Evolutionary conservation across 2,329 filamentous ascomycete species (phyloP), one percentile per base, ranked within the genome.

Genomic region (Dactylellina parvicollis): DNA sequence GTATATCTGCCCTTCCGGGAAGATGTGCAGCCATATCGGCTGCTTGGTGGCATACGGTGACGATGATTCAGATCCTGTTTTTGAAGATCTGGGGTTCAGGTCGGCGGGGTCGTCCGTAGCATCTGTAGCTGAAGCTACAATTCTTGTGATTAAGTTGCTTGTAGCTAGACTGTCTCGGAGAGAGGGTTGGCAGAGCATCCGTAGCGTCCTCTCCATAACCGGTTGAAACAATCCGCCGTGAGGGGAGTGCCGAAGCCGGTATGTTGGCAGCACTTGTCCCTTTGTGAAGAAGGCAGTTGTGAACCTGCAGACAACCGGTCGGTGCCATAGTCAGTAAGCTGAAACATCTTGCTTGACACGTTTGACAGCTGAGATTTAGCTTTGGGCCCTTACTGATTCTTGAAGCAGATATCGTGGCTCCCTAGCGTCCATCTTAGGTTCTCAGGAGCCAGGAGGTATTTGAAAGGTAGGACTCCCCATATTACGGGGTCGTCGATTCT

Each of bases 351-450:
- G 16, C 10, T n/a, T 2, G 18, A 38, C 49, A 54, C 18, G 49
- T 54, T 38, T 24, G 30, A 49, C 20, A 20, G 24, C 12, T 34
- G 3, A 16, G n/a, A n/a, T 40, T 24, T 49, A 9, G 12, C 18
- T 14, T 44, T 22, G 54, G 9, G 16, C 49, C 44, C 42, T 70
- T 57, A 67, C 69, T 50, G 62, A 36, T 64, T 66, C 78, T 89
- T 89, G 81, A 96, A 99, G 82, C 93, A 97, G 72, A 99, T 93
- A 81, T 99, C 95, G 80, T 97, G 92, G 78, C 92, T 96, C 22
- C 92, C 95, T 61, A 99, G 86, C 8, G 89, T 88, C 92, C 93
- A 98, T 80, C 95, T 88, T 78, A 92, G 85, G 79, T 93, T 95
- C 64, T 86, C 84, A 18, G 90, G 87, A 70, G 89, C 87, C 78